Base-by-base conservation (phyloP, 2,329 filamentous ascomycete species). In the Ophiostoma pallidulum region DNA sequence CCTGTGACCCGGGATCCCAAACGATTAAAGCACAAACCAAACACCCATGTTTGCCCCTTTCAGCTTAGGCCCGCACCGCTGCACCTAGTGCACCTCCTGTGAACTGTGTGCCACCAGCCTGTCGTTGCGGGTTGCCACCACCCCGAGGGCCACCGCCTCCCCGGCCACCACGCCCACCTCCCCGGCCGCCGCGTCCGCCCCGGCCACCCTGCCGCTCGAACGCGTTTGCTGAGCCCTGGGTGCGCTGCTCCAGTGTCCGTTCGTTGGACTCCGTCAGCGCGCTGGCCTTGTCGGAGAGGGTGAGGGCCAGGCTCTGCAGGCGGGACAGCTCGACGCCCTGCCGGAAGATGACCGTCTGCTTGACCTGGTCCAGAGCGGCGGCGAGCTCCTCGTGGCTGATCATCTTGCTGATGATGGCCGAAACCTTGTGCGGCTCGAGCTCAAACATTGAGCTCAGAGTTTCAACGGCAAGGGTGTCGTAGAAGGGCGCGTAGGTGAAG, bases 401-500 rank as follows among this genome's bases (percentile, higher is more conserved):
- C 92, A 98, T 98, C 75, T 94, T 94, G 77, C 88, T 94, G 61
- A 98, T 82, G 48, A 98, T 82, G 31, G 92, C 89, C n/a, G 86
- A 75, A 44, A 96, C 90, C 77, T 97, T 97, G 70, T 84, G 80
- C 58, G 84, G 73, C 49, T 90, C 78, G 20, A 98, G 82, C 69
- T 98, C 92, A 66, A 98, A 98, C 92, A 98, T 98, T 56, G 73
- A 74, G 53, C 88, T 84, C 52, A 98, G 77, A 20, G 90, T 94
- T 56, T 79, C 75, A 58, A 96, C 77, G 51, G 89, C 84, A 51
- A 98, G 80, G 19, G 92, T 97, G 71, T 98, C 92, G 74, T 98
- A 98, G 77, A 94, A 98, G 46, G 92, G 92, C 32, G 94, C 92
- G 68, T 98, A 98, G 48, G 92, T 98, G 78, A 98, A 98, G 59